These are phyloP conservation scores for Nitzschia inconspicua DNA, from an alignment of 108 stramenopile species.

Conservation along the genomic window DNA sequence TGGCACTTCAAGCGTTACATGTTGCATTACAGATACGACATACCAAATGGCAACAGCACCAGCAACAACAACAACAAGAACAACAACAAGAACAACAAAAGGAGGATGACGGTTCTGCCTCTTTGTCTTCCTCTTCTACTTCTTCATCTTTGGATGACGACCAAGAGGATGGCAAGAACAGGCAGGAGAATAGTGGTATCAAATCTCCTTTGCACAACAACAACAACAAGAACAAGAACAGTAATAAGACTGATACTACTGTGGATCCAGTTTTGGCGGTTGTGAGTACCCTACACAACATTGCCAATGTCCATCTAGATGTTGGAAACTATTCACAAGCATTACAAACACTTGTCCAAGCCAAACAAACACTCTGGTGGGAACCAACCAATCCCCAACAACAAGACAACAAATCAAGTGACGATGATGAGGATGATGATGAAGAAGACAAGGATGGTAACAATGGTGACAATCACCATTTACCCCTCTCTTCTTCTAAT, in stretches of 20 bases:
- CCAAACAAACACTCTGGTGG: conserved; percentile 2
- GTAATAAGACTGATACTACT: background rate
- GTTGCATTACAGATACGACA: conserved; percentile 20
- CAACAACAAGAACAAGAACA: background rate
- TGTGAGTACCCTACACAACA: conserved; percentile 43
- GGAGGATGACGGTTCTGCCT: background rate
- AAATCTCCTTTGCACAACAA: background rate
- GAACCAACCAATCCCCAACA: background rate
- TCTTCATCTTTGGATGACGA: background rate
- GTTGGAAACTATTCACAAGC: conserved; percentile 14
- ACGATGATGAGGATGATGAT: too few species aligned
- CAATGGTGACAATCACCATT: too few species aligned
- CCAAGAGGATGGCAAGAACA: background rate
- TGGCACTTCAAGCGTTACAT: conserved; percentile 25
- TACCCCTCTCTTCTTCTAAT: background rate
- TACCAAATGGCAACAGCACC: background rate
- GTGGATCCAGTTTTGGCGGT: conserved; percentile 8
- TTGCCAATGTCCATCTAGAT: conserved; percentile 41
- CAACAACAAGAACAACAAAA: background rate
- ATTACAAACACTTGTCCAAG: conserved; percentile 21
- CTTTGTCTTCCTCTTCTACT: background rate
- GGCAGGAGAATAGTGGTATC: background rate
- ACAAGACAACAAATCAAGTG: background rate
- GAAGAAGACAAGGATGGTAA: too few species aligned
- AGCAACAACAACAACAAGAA: background rate